Base-by-base conservation (phyloP, 2,329 filamentous ascomycete species). In the Aspergillus alliaceus region DNA sequence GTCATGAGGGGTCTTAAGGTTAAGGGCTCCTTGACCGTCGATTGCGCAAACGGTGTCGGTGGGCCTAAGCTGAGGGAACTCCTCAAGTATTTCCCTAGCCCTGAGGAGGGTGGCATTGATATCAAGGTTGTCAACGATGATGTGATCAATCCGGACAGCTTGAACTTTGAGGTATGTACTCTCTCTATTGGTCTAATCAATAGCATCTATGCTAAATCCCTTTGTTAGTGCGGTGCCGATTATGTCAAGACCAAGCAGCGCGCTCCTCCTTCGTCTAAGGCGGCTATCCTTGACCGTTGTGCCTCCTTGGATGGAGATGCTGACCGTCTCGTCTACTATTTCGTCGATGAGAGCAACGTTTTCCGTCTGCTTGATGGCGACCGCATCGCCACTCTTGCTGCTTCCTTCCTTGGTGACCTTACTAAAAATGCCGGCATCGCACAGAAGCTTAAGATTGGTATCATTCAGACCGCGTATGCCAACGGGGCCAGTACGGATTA, bases 221-320 rank as follows among this genome's bases (percentile, higher is more conserved):
- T 50, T 34, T 54, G 61, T 58, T 25, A 96, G 86, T 96, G 90
- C 71, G 95, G 95, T 75, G 95, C 95, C 70, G 95, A 99, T 77
- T 98, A 86, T 67, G 95, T 99, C 76, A 99, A 99, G 81, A 98
- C 95, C 18, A 91, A 91, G 77, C 95, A 99, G 80, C 87, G 92
- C 62, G 90, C 91, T 58, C 95, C 95, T 51, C 90, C 90, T 40
- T 88, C 81, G 29, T 93, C 91, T 53, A 91, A 93, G 73, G 90
- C 90, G 42, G 83, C 86, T 31, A 82, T 86, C 1, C 86, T 89
- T 54, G 88, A 89, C 62, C 89, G 95, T 58, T 93, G 87, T 82
- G 93, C 90, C 75, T 97, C 93, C 8, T 84, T 96, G 56, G 95
- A 99, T 66, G 95, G 95, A 53, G 95, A 99, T 71, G 95, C 95